phyloP scores from a whole-genome alignment of 768 basidiomycete species.

The Pleurotus platypus region DNA sequence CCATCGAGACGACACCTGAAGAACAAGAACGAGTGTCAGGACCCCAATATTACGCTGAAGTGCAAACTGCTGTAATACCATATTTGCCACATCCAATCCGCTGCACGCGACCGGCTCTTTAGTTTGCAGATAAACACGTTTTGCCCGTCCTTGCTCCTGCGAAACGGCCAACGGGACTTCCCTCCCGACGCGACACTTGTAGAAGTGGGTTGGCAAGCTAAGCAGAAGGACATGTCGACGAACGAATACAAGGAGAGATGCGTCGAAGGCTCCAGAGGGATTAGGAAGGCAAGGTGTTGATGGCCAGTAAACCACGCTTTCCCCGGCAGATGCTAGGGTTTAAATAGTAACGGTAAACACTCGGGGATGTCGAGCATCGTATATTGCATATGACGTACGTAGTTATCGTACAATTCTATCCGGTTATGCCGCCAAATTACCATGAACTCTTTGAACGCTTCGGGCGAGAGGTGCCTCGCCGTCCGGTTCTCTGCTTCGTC shows the following conservation, averaged over 20 bases:
- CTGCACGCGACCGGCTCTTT: slow-evolving; percentile 72
- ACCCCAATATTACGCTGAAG: background rate
- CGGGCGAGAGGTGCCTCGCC: slow-evolving; percentile 54
- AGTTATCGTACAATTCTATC: slow-evolving; percentile 83
- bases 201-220: slow-evolving; percentile 60
- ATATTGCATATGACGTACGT: slow-evolving; percentile 43
- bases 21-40: background rate
- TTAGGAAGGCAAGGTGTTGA: slow-evolving; percentile 75
- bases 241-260: slow-evolving; percentile 84
- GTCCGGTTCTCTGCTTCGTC: slow-evolving; percentile 69
- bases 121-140: slow-evolving; percentile 86
- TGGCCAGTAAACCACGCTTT: slow-evolving; percentile 69
- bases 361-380: too few relatives aligned
- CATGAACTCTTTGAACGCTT: slow-evolving; percentile 78
- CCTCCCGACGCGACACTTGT: slow-evolving; percentile 29
- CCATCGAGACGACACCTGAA: slow-evolving; percentile 72
- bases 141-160: slow-evolving; percentile 57
- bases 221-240: slow-evolving; percentile 78
- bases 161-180: slow-evolving; percentile 46
- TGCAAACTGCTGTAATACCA: slow-evolving; percentile 43
- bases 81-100: slow-evolving; percentile 89
- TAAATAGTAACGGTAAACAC: slow-evolving; percentile 1
- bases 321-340: slow-evolving; percentile 46
- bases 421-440: slow-evolving; percentile 79
- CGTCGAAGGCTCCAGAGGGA: slow-evolving; percentile 68